Evolutionary conservation across 2,329 filamentous ascomycete species (phyloP).

Genomic region (Fusarium pilosicola): DNA sequence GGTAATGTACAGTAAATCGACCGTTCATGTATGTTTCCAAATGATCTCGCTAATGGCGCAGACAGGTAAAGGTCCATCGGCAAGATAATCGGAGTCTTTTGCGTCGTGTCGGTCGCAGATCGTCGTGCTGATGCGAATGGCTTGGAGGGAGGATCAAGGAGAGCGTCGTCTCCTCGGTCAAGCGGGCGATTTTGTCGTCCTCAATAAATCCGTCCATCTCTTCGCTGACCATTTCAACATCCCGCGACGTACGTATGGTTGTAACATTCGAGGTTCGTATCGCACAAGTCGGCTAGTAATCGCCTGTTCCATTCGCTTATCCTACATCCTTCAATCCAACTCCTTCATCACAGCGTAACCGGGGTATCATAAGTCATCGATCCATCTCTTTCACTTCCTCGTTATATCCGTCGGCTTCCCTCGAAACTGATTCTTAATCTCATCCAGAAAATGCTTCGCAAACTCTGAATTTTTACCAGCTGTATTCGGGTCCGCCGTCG

Average conservation of each 20-base stretch:
- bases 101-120: not conserved
- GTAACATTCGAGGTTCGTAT: not conserved
- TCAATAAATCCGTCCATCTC: not conserved
- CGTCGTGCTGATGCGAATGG: not conserved
- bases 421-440: slow-evolving; percentile 61
- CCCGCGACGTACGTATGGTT: no score
- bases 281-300: not conserved
- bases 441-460: slow-evolving; percentile 59
- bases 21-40: not conserved
- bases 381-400: slow-evolving; percentile 32
- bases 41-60: not conserved
- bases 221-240: no score
- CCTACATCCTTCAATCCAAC: not conserved
- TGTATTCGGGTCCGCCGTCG: slow-evolving; percentile 55
- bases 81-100: not conserved
- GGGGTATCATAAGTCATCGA: slow-evolving; percentile 11
- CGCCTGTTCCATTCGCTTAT: not conserved
- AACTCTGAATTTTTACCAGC: slow-evolving; percentile 48
- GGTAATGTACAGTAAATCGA: not conserved
- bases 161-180: not conserved
- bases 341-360: not conserved
- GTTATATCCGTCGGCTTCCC: slow-evolving; percentile 56
- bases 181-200: no score
- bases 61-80: not conserved
- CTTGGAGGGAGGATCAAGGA: not conserved